Base-by-base conservation (phyloP, 176 grass and related monocot genomes). In the Aegilops sharonensis region DNA sequence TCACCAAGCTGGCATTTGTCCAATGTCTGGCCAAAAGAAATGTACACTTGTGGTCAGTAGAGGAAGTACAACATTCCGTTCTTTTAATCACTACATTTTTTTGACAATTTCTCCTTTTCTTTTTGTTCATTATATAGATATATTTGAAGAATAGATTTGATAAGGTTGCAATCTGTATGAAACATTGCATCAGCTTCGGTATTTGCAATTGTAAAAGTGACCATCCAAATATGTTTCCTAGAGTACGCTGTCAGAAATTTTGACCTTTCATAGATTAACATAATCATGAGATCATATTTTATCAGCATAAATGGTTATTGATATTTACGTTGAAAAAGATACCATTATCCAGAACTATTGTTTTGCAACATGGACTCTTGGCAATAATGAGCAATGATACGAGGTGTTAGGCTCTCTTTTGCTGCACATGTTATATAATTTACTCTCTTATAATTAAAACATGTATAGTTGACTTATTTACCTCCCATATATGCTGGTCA, bases 1-100 rank as follows among this genome's bases (percentile, higher is more conserved):
- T 94, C 90, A 87, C 94, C 97, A 82, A 98, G 94, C 48, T 92
- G 97, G 79, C 97, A 98, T 84, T 95, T 98, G 56, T 94, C 94
- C 75, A 98, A 68, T 64, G 87, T 88, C 97, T 98, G 84, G 52
- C 47, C 75, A 94, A 64, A 85, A 78, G 37, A 65, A 64, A 34
- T 85, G 24, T 70, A 50, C 40, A 72, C 39, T 82, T 45, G n/a
- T 87, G 3, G 57, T 78, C 4, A 82, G 39, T 78, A 29, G 21
- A 73, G 8, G 30, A 85, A 86, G 2, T 35, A 84, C 2, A 25
- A 30, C 24, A 62, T 85, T 68, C 24, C 39, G 5, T 48, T 68
- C 0, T 84, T 21, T 69, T 76, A 24, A 48, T 20, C 39, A 85
- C 79, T 61, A 45, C 47, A 8, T 30, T 78, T 66, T 89, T 72